Percentiles rank a stretch among this genome's conserved stretches.
Evolutionary conservation across 2,329 filamentous ascomycete genomes (phyloP).

Genomic region (Fusarium sp.): DNA sequence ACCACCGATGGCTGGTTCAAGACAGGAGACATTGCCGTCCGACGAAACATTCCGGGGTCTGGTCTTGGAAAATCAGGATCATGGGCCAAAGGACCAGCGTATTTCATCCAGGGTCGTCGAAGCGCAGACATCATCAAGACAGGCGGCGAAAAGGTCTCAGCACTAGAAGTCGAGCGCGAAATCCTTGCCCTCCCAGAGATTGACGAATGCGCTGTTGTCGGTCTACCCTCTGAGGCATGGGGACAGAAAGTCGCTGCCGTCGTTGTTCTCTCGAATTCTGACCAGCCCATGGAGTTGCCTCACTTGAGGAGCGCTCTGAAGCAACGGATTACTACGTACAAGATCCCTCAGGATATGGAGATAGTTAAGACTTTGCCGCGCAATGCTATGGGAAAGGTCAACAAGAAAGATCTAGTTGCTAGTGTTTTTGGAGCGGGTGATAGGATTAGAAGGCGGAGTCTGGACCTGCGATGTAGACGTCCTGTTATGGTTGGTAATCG

Average conservation of each 20-base stretch:
- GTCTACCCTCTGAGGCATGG: slow-evolving; percentile 87
- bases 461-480: no score
- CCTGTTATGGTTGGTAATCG: no score
- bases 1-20: slow-evolving; percentile 13
- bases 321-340: slow-evolving; percentile 80
- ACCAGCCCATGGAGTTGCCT: slow-evolving; percentile 55
- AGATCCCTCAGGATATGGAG: slow-evolving; percentile 90
- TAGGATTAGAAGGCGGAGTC: slow-evolving; percentile 9
- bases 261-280: slow-evolving; percentile 83
- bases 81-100: slow-evolving; percentile 75
- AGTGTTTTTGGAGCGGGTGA: slow-evolving; percentile 57
- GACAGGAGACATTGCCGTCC: slow-evolving; percentile 7
- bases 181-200: slow-evolving; percentile 83
- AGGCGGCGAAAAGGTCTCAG: slow-evolving; percentile 89
- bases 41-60: slow-evolving; percentile 51
- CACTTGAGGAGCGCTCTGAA: slow-evolving; percentile 87
- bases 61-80: slow-evolving; percentile 53
- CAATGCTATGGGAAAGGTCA: slow-evolving; percentile 98
- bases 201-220: slow-evolving; percentile 86
- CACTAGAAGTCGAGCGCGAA: slow-evolving; percentile 93
- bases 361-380: slow-evolving; percentile 81
- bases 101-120: slow-evolving; percentile 89
- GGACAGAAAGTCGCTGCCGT: slow-evolving; percentile 94
- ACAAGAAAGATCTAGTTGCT: slow-evolving; percentile 72
- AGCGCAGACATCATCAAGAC: slow-evolving; percentile 98